Evolutionary conservation across 176 grass and related monocot species (phyloP).

Genomic region (Zea luxurians): DNA sequence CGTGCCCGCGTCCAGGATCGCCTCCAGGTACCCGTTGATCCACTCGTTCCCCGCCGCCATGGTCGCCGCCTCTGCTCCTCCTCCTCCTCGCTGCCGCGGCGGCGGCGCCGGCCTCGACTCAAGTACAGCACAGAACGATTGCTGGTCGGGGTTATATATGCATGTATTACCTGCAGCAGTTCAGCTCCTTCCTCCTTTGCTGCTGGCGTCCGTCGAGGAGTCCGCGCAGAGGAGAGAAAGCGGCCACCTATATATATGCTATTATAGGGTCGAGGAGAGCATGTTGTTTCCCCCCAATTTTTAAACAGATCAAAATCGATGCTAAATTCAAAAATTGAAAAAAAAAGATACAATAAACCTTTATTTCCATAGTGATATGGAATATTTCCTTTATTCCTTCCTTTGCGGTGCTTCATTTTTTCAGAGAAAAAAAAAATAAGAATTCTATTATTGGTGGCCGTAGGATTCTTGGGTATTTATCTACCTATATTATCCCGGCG

Average conservation of each 20-base stretch:
- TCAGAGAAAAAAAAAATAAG: background rate
- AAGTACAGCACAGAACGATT: background rate
- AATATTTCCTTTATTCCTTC: background rate
- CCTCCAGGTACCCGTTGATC: slow-evolving; percentile 96
- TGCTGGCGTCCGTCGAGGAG: too few species aligned
- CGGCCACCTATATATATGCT: background rate
- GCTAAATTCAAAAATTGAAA: background rate
- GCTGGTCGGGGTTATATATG: too few species aligned
- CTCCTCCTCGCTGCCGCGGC: background rate
- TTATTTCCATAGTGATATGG: background rate
- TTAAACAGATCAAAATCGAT: background rate
- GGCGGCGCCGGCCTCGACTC: background rate
- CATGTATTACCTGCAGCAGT: background rate
- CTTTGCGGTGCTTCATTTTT: background rate
- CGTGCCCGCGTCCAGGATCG: slow-evolving; percentile 72
- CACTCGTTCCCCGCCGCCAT: slow-evolving; percentile 72
- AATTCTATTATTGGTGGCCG: background rate
- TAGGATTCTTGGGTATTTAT: slow-evolving; percentile 22
- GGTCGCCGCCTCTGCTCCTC: too few species aligned
- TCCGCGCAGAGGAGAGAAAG: too few species aligned
- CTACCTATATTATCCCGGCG: background rate
- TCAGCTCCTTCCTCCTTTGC: background rate
- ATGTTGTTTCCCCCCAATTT: background rate
- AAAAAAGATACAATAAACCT: background rate
- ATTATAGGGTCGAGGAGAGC: slow-evolving; percentile 1